These are phyloP conservation scores for Endogone sp. DNA, from an alignment of 192 early-diverging fungal genomes.

Conservation along the genomic window DNA sequence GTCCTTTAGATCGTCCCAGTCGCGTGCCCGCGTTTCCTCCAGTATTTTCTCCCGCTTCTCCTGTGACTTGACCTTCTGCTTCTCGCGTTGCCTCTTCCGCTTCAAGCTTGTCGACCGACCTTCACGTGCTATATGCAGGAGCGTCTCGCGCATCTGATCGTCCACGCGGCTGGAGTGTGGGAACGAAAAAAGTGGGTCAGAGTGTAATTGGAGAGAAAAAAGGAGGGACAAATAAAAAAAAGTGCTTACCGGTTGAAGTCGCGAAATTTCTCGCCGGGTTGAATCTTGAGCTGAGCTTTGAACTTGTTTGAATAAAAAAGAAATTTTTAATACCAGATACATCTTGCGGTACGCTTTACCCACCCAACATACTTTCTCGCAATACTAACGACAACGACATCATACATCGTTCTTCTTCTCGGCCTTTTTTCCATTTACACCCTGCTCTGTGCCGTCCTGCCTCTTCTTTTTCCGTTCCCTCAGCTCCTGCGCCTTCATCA, in stretches of 20 bases:
- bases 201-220: background rate
- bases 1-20: slow-evolving; percentile 51
- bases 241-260: background rate
- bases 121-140: slow-evolving; percentile 30
- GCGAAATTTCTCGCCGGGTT: background rate
- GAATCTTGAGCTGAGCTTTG: background rate
- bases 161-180: slow-evolving; percentile 34
- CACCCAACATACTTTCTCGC: no score
- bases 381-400: no score
- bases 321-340: background rate
- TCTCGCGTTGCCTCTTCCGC: slow-evolving; percentile 45
- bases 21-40: slow-evolving; percentile 34
- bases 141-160: slow-evolving; percentile 28
- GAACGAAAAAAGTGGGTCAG: background rate
- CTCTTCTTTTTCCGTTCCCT: background rate
- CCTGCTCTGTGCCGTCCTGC: no score
- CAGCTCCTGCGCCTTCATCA: background rate
- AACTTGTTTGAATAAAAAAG: background rate
- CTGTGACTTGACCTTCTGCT: slow-evolving; percentile 45
- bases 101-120: slow-evolving; percentile 31
- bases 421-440: background rate
- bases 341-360: no score
- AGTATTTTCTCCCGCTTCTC: slow-evolving; percentile 19
- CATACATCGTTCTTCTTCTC: background rate
- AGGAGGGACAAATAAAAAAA: background rate